Base-by-base conservation (phyloP, 148 eudicot species). In the Silene uniflora region DNA sequence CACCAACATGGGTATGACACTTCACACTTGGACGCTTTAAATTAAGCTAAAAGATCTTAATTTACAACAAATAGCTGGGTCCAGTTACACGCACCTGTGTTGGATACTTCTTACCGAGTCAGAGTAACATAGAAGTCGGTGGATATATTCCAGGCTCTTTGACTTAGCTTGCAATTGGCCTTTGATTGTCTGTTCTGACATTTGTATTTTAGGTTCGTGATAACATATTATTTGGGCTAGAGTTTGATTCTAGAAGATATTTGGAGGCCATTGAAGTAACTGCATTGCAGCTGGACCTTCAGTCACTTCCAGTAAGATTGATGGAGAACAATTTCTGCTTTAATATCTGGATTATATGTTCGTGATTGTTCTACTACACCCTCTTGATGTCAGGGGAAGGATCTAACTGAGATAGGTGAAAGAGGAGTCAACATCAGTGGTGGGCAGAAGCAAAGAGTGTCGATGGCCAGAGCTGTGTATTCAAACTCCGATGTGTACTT, bases 391-490 rank as follows among this genome's bases (percentile, higher is more conserved):
- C 52, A 94, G 98, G 98, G 97, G 35, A 91, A 91, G 83, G 98
- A 94, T 87, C 91, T 91, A 62, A 94, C 98, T 69, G 98, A 94
- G 84, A 94, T 94, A 78, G 98, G 98, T 62, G 98, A 94, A 88
- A 87, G 98, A 81, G 98, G 98, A 78, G 98, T 94, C 72, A 94
- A 90, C 70, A 94, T 94, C 56, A 94, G 98, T 75, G 98, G 98
- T 72, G 98, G 98, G 65, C 97, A 94, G 78, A 94, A 91, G 85
- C 98, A 94, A 82, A 87, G 97, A 82, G 96, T 94, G 62, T 94
- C 98, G 29, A 85, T 94, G 92, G 98, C 98, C 75, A 81, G 98
- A 77, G 98, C 98, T 82, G 97, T 94, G 22, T 94, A 94, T 79
- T 88, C 98, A 55, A 72, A 91, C 68, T 89, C 98, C 56, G 98